A percentile compares a stretch with the other conserved stretches of the same genome.
phyloP scores from a whole-genome alignment of 1,284 basidiomycete species.

The Macrocybe sp. region DNA sequence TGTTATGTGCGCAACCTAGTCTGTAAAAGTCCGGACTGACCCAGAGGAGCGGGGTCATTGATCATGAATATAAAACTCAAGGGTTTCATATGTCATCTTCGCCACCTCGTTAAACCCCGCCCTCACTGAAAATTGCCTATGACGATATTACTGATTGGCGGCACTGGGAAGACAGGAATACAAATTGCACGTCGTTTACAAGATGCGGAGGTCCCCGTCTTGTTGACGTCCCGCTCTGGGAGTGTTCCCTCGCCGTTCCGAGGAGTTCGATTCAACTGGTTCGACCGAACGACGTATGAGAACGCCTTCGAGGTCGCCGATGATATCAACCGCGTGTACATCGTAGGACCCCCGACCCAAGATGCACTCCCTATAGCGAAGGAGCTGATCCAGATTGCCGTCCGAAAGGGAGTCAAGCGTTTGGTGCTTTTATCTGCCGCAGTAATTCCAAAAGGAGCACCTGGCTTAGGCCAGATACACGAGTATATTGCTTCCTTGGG shows the following conservation, averaged over 20 bases:
- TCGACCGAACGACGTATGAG: constrained; percentile 16
- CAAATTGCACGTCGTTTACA: constrained; percentile 21
- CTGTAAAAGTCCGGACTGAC: no score
- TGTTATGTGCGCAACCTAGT: no score
- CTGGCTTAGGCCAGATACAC: constrained; percentile 21
- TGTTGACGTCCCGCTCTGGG: constrained; percentile 21
- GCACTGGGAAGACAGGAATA: constrained; percentile 23
- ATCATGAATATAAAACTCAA: no score
- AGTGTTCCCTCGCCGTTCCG: constrained; percentile 16
- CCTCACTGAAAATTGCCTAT: constrained; percentile 4
- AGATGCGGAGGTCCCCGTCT: constrained; percentile 14
- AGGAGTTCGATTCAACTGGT: constrained; percentile 19
- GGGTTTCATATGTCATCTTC: no score
- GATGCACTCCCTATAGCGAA: constrained; percentile 18
- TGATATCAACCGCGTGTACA: constrained; percentile 8
- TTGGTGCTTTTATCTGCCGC: constrained; percentile 26
- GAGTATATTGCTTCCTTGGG: constrained; percentile 20
- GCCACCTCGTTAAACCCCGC: no score
- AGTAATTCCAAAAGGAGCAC: constrained; percentile 14
- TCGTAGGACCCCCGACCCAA: constrained; percentile 8
- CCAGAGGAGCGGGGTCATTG: no score
- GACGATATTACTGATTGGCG: constrained; percentile 26
- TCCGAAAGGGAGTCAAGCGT: constrained; percentile 25
- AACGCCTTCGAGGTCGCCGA: constrained; percentile 17
- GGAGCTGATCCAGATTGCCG: constrained; percentile 26